These are phyloP conservation scores for Exophiala alcalophila DNA, from an alignment of 2,329 filamentous ascomycete species.

Conservation along the genomic window DNA sequence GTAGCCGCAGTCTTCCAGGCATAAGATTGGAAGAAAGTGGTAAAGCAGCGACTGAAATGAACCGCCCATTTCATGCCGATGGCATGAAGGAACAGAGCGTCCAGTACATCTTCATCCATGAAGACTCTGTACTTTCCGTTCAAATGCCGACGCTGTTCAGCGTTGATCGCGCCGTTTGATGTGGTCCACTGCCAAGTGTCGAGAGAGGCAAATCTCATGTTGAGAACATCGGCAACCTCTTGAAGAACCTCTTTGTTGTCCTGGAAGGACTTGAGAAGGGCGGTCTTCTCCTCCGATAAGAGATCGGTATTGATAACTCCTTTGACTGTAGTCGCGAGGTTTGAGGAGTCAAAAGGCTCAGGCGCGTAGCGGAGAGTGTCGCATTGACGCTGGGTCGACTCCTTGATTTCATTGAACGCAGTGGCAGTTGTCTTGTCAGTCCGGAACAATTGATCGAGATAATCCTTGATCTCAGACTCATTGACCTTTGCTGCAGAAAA, in stretches of 20 bases:
- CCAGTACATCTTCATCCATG: constrained; percentile 58
- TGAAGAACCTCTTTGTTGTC: constrained; percentile 49
- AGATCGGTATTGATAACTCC: constrained; percentile 52
- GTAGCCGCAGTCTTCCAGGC: constrained; percentile 43
- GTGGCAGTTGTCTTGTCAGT: constrained; percentile 41
- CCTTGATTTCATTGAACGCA: constrained; percentile 44
- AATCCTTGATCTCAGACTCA: constrained; percentile 45
- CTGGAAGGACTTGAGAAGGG: constrained; percentile 51
- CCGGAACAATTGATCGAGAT: constrained; percentile 53
- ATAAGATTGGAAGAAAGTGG: constrained; percentile 35
- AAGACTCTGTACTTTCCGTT: constrained; percentile 59
- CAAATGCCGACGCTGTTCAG: constrained; percentile 53
- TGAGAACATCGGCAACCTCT: constrained; percentile 57
- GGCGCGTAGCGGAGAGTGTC: constrained; percentile 31
- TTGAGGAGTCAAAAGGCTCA: constrained; percentile 42
- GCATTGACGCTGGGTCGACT: constrained; percentile 41
- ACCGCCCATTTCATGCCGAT: constrained; percentile 54
- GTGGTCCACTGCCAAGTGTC: constrained; percentile 53
- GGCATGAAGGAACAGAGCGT: constrained; percentile 55
- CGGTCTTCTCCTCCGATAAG: constrained; percentile 51
- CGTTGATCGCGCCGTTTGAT: constrained; percentile 36
- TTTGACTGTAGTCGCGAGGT: constrained; percentile 47
- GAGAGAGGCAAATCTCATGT: constrained; percentile 53
- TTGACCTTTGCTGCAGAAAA: constrained; percentile 52
- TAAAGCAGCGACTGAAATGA: constrained; percentile 45